Percentiles rank a stretch among this genome's conserved stretches.
Conservation (phyloP, 768 basidiomycete species). For the Tephrocybe sp. region DNA sequence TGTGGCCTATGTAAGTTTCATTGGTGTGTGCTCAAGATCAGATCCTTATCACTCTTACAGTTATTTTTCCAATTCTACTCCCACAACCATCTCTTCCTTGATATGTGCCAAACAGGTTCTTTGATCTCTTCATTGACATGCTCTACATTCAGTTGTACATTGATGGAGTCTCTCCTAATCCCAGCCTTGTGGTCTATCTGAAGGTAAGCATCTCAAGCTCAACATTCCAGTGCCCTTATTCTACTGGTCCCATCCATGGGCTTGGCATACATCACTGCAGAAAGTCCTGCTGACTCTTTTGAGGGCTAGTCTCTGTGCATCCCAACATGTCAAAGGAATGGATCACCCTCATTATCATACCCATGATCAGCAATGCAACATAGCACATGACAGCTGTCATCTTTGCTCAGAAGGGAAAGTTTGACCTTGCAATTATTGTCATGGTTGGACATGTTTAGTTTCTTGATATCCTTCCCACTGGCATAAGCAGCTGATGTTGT, state of each 20-base stretch:
- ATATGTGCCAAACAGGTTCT: constrained; percentile 29
- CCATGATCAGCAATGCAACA: constrained; percentile 40
- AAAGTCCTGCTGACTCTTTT: constrained; percentile 39
- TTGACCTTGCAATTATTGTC: constrained; percentile 43
- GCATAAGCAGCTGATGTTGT: too few species aligned
- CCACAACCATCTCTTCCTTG: too few species aligned
- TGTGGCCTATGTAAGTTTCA: too few species aligned
- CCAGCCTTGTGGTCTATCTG: constrained; percentile 15
- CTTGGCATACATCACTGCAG: too few species aligned
- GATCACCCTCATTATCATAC: too few species aligned
- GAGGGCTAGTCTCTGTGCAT: constrained; percentile 38
- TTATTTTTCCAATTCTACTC: too few species aligned
- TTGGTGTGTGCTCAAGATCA: too few species aligned
- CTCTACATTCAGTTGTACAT: constrained; percentile 17
- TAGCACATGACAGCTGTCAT: constrained; percentile 42
- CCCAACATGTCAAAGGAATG: constrained; percentile 42
- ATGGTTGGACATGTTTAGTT: too few species aligned
- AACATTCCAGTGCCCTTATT: constrained; percentile 31
- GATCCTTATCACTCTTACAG: too few species aligned
- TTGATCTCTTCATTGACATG: constrained; percentile 6
- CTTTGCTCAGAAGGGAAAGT: constrained; percentile 41
- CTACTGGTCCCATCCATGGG: constrained; percentile 33
- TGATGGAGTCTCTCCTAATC: too few species aligned
- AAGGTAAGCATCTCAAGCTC: constrained; percentile 24
- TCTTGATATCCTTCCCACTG: too few species aligned